Evolutionary conservation across 148 eudicot genomes (phyloP), one percentile per base, ranked within the genome.

Genomic region (Linanthus parryae): DNA sequence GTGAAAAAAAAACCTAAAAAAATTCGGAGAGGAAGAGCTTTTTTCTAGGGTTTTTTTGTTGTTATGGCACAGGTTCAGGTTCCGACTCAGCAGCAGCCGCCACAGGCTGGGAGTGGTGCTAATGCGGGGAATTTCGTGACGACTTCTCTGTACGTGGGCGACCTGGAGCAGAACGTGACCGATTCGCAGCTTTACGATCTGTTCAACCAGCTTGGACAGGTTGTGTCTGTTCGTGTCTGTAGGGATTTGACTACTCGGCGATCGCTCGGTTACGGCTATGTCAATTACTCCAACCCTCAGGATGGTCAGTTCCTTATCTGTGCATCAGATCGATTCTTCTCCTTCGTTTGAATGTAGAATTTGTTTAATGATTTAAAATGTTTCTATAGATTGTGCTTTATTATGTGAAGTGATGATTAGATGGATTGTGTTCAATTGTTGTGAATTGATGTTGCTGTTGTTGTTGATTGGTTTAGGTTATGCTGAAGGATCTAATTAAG

Each of bases 181-280:
- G 96, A 88, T 57, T 49, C 77, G 8, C 89, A 84, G 52, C 48
- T 88, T 15, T 84, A 63, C 29, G 84, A 79, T 50, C 53, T 72
- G 59, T 88, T 81, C 26, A 77, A 48, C 30, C 77, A 74, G 63
- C 5, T 74, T 19, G 88, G 85, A 39, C 81, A 69, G 31, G 97
- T 88, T 15, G 79, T 71, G 28, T 77, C 82, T 1, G 90, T 84
- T 48, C 53, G 94, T 34, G 78, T 88, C 58, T 88, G 96, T 30
- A 62, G 96, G 33, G 94, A 88, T 58, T 29, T 59, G 24, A 25
- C 66, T 36, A 76, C 78, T 11, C 66, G 66, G 1, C 66, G 77
- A 1, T 81, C 89, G 7, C 94, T 88, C 35, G 84, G 86, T 5
- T 88, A 84, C 52, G 94, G 88, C 2, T 88, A 84, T 54, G 94